Base-by-base conservation (phyloP, 345 rosid species). In the Kandelia obovata region DNA sequence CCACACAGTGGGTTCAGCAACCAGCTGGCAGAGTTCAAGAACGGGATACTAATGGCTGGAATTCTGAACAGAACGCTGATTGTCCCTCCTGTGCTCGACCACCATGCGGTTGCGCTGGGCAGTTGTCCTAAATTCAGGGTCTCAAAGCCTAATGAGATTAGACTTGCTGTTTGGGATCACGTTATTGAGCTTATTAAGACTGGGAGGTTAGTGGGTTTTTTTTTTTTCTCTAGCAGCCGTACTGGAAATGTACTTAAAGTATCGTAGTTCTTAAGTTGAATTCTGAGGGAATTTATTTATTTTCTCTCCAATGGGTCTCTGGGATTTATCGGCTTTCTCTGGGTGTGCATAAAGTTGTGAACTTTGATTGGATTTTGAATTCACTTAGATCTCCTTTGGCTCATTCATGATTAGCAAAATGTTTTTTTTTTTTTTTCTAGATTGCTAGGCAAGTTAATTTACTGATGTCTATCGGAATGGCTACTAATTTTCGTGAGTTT, bases 41-140 rank as follows among this genome's bases (percentile, higher is more conserved):
- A 95, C 51, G 99, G 89, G 25, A 34, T 86, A 66, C 27, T 88
- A 27, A 80, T 90, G 85, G 93, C 96, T 23, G 87, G 71, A 46
- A 84, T 92, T 63, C 77, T 95, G 61, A 90, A 95, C 68, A 87
- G 99, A 75, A 90, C 99, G 19, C 70, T 95, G 64, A 75, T 90
- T 53, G 79, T 95, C 39, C 96, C 97, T 68, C 99, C 99, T 46
- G 72, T 95, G 49, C 89, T 95, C 4, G 91, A 90, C 77, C 97
- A 95, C 81, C 96, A 95, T 62, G 99, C 97, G 2, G 85, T 95
- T 19, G 94, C 85, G 68, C 96, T 95, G 10, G 99, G 96, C 6
- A 95, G 96, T 72, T 95, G 99, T 80, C 97, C 99, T 3, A 95
- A 92, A 77, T 90, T 95, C 71, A 86, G 99, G 88, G 94, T 95